Conservation (phyloP, 306 rosid species). For the Lathyrus aphaca region DNA sequence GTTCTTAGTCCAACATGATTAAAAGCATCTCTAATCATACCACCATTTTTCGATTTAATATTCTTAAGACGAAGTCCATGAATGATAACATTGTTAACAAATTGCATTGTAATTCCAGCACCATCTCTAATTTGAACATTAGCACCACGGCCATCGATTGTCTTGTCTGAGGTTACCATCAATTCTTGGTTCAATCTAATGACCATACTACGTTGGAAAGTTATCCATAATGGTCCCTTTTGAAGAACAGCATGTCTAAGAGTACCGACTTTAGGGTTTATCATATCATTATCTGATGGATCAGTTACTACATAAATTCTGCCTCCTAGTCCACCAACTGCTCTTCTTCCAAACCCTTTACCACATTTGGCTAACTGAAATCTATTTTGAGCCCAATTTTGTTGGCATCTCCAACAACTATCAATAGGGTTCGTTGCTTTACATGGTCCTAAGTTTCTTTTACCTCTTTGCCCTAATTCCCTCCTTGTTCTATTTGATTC, state of each 20-base stretch:
- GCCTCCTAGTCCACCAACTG: conserved; percentile 35
- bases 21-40: conserved; percentile 20
- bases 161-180: conserved; percentile 33
- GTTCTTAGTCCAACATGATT: conserved; percentile 19
- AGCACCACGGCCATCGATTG: conserved; percentile 39
- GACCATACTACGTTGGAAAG: conserved; percentile 2
- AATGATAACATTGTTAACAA: conserved; percentile 32
- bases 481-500: conserved; percentile 9
- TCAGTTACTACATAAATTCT: conserved; percentile 36
- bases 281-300: conserved; percentile 6
- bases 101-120: conserved; percentile 36
- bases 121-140: conserved; percentile 24
- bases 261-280: conserved; percentile 20
- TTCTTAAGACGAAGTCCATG: conserved; percentile 26
- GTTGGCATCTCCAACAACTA: conserved; percentile 35
- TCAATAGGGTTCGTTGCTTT: conserved; percentile 35
- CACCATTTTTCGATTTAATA: conserved; percentile 16
- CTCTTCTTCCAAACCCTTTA: conserved; percentile 37
- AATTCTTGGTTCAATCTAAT: conserved; percentile 29
- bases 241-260: conserved; percentile 13
- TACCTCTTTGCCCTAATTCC: not conserved
- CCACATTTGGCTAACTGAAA: not conserved
- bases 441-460: not conserved
- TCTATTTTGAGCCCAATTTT: conserved; percentile 19
- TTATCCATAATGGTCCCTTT: conserved; percentile 38